Evolutionary conservation across 371 early-diverging fungal genomes (phyloP).

Genomic region (Batkoa obscura): DNA sequence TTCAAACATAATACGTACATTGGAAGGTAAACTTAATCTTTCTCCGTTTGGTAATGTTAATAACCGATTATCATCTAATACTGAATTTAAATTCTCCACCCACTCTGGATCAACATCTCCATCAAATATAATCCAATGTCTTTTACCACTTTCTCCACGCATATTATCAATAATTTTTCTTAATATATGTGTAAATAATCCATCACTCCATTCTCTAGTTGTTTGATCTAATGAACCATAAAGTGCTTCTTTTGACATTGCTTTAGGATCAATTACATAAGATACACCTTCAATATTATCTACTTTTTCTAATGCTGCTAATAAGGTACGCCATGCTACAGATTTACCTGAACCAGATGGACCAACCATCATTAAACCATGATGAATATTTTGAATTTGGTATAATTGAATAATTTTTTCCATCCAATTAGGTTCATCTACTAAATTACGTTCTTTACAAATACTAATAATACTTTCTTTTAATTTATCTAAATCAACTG

Average conservation of each 20-base stretch:
- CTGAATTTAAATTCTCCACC: constrained; percentile 98
- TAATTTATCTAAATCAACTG: constrained; percentile 57
- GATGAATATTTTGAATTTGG: constrained; percentile 93
- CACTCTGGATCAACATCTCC: constrained; percentile 99
- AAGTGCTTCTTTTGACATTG: constrained; percentile 86
- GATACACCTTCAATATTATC: constrained; percentile 78
- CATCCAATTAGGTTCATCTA: constrained; percentile 69
- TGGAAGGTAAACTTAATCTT: constrained; percentile 83
- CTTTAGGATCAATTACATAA: constrained; percentile 95
- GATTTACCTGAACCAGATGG: constrained; percentile 94
- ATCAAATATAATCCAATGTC: constrained; percentile 99
- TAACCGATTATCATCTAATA: constrained; percentile 91
- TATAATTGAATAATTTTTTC: constrained; percentile 93
- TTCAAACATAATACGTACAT: constrained; percentile 97
- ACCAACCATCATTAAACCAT: constrained; percentile 98
- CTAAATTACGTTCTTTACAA: constrained; percentile 55
- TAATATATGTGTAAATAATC: constrained; percentile 90
- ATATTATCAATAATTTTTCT: constrained; percentile 95
- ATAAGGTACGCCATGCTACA: constrained; percentile 72
- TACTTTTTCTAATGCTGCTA: constrained; percentile 71
- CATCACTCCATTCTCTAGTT: constrained; percentile 99
- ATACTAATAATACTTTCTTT: constrained; percentile 54
- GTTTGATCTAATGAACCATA: constrained; percentile 92
- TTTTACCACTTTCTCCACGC: constrained; percentile 81
- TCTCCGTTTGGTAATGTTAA: constrained; percentile 97